A percentile compares a stretch with the other conserved stretches of the same genome.
Conservation (phyloP, 2,329 filamentous ascomycete species). For the Triangularia verruculosa region DNA sequence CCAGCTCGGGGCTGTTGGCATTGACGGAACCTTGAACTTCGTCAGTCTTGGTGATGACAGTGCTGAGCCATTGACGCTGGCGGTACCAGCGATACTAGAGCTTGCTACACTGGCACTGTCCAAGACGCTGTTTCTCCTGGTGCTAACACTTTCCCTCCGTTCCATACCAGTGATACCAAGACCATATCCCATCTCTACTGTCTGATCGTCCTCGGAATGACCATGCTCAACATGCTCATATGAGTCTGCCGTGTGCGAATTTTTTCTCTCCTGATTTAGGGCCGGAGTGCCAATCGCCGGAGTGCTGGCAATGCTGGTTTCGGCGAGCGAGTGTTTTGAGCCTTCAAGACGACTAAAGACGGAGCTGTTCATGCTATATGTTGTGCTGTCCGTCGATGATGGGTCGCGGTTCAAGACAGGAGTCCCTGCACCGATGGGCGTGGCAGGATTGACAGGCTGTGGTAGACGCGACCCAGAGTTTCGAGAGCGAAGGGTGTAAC, state of each 20-base stretch:
- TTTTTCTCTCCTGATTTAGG: conserved; percentile 22
- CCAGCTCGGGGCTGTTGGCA: conserved; percentile 40
- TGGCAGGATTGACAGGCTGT: conserved; percentile 34
- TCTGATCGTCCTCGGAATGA: background rate
- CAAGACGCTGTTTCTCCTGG: conserved; percentile 2
- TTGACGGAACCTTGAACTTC: conserved; percentile 29
- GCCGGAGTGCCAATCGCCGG: conserved; percentile 31
- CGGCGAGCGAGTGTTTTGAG: conserved; percentile 31
- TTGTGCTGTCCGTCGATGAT: conserved; percentile 41
- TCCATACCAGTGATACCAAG: conserved; percentile 18
- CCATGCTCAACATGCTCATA: background rate
- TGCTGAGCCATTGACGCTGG: conserved; percentile 28
- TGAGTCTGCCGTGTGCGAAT: conserved; percentile 3
- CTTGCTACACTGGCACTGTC: conserved; percentile 22
- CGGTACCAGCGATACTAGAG: conserved; percentile 8
- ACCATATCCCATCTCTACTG: conserved; percentile 1
- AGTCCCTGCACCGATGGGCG: conserved; percentile 37
- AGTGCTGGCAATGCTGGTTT: conserved; percentile 32
- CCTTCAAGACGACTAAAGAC: conserved; percentile 38
- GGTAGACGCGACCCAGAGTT: conserved; percentile 41
- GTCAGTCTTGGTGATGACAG: conserved; percentile 33
- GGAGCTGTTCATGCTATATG: conserved; percentile 41
- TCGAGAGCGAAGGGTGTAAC: conserved; percentile 35
- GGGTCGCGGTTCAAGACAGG: conserved; percentile 36
- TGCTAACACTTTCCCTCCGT: conserved; percentile 18